A percentile compares a stretch with the other conserved stretches of the same genome.
Conservation (phyloP, 23 red algal genomes). For the Gracilariopsis chorda region DNA sequence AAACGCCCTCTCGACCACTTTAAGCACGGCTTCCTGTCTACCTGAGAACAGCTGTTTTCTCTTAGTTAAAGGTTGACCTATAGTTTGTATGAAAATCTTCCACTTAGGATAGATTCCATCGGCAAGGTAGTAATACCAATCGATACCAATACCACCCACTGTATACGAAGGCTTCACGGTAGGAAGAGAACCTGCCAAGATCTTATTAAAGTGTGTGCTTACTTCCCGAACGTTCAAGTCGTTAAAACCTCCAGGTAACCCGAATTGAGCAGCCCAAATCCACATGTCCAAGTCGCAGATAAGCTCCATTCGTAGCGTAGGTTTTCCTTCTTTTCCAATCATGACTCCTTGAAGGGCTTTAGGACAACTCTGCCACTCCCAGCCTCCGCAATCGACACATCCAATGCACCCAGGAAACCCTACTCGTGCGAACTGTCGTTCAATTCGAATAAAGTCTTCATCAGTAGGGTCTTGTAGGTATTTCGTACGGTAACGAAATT, state of each 20-base stretch:
- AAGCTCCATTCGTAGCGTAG: background rate
- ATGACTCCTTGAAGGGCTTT: slow-evolving; percentile 9
- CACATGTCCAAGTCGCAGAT: slow-evolving; percentile 19
- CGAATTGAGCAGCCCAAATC: slow-evolving; percentile 11
- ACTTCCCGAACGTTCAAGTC: slow-evolving; percentile 17
- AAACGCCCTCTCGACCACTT: background rate
- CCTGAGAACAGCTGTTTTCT: background rate
- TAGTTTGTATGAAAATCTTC: background rate
- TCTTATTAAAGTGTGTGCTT: background rate
- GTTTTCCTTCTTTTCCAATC: slow-evolving; percentile 16
- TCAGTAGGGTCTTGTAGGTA: slow-evolving; percentile 16
- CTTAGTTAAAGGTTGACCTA: background rate
- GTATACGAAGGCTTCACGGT: background rate
- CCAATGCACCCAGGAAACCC: slow-evolving; percentile 35
- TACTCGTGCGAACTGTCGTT: background rate
- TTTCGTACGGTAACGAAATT: background rate
- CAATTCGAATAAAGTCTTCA: background rate
- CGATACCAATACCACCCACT: background rate
- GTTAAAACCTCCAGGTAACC: background rate
- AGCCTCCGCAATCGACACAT: background rate
- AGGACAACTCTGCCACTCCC: slow-evolving; percentile 26
- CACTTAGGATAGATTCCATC: slow-evolving; percentile 8
- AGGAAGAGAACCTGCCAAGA: background rate
- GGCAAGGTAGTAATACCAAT: slow-evolving; percentile 23
- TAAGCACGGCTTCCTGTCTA: background rate